Conservation (phyloP, 2,329 filamentous ascomycete genomes). For the Madurella mycetomatis region DNA sequence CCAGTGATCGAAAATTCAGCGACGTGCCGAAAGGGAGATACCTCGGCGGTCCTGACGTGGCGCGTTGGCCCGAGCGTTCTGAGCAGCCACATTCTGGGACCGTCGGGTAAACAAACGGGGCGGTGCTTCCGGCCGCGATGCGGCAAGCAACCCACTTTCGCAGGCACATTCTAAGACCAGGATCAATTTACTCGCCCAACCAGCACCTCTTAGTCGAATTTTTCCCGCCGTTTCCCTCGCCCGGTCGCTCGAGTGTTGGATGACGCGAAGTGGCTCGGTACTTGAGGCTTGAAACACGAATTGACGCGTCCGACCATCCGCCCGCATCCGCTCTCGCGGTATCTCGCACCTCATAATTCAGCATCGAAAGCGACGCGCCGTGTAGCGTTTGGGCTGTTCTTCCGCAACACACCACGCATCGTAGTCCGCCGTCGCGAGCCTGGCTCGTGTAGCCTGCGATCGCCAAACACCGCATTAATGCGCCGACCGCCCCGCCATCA, state of each 20-base stretch:
- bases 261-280: constrained; percentile 10
- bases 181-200: constrained; percentile 5
- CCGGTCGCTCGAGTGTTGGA: background rate
- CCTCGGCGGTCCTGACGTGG: background rate
- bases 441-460: background rate
- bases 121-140: constrained; percentile 22
- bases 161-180: constrained; percentile 1
- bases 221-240: background rate
- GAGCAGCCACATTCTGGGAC: constrained; percentile 16
- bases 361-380: constrained; percentile 14
- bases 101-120: constrained; percentile 25
- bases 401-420: constrained; percentile 2
- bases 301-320: constrained; percentile 24
- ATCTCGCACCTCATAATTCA: background rate
- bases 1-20: too few relatives aligned
- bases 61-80: constrained; percentile 17
- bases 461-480: constrained; percentile 19
- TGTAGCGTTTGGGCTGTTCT: background rate
- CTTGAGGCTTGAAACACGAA: background rate
- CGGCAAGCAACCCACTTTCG: constrained; percentile 11
- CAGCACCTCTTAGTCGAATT: constrained; percentile 16
- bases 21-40: background rate
- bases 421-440: background rate
- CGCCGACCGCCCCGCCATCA: constrained; percentile 36
- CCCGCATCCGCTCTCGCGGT: constrained; percentile 1